Evolutionary conservation across 163 green algal genomes (phyloP).

Genomic region (Chloromonas sp.): DNA sequence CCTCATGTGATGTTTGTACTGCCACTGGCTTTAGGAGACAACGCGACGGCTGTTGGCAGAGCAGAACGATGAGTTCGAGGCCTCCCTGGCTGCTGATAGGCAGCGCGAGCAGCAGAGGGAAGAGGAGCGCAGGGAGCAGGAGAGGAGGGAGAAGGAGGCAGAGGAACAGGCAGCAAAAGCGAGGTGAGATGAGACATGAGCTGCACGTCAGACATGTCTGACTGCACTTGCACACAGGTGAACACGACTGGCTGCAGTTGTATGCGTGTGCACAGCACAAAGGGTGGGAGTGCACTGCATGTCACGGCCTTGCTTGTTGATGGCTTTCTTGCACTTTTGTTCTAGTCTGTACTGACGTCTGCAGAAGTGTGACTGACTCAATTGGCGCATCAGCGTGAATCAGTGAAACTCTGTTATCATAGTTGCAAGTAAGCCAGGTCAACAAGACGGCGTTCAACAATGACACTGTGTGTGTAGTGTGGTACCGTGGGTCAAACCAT

Average conservation of each 20-base stretch:
- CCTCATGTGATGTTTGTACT: no score
- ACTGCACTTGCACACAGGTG: not conserved
- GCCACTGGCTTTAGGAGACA: constrained; percentile 19
- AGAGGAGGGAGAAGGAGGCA: constrained; percentile 20
- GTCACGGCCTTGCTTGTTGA: not conserved
- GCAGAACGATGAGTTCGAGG: constrained; percentile 53
- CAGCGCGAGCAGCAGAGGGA: constrained; percentile 26
- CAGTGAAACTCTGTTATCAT: no score
- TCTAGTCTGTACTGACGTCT: no score
- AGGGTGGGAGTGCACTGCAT: not conserved
- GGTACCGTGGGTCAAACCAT: no score
- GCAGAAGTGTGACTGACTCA: no score
- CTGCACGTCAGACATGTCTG: not conserved
- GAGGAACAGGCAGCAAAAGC: constrained; percentile 1
- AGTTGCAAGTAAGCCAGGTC: no score
- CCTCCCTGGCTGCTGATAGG: constrained; percentile 35
- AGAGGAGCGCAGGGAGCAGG: constrained; percentile 29
- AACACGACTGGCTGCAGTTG: not conserved
- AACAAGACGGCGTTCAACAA: no score
- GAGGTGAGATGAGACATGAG: constrained; percentile 4
- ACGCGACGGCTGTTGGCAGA: constrained; percentile 31
- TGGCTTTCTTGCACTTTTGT: no score
- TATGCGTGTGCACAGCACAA: not conserved
- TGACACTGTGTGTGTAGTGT: no score
- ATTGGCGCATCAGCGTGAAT: no score